A percentile compares a stretch with the other conserved stretches of the same genome.
Conservation (phyloP, 306 rosid species). For the Trifolium dubium region DNA sequence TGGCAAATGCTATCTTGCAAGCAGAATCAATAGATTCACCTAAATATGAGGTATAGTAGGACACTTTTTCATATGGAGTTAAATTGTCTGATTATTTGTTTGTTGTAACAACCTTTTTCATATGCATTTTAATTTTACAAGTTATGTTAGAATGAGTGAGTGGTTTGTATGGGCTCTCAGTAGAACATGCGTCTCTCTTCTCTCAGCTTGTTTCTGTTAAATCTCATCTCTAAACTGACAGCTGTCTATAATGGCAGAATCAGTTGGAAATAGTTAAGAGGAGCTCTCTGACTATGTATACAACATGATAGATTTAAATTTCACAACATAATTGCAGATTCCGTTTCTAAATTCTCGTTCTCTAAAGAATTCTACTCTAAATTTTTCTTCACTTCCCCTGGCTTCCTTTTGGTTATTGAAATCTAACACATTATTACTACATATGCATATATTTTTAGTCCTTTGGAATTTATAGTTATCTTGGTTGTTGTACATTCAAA, state of each 20-base stretch:
- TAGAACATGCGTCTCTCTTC: conserved; percentile 7
- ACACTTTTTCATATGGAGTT: conserved; percentile 35
- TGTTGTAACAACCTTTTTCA: not conserved
- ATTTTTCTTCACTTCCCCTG: too few relatives aligned
- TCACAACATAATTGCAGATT: not conserved
- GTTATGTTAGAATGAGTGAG: not conserved
- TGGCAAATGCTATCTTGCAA: conserved; percentile 61
- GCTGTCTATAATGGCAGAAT: conserved; percentile 3
- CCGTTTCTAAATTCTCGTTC: conserved; percentile 1
- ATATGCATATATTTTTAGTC: too few relatives aligned
- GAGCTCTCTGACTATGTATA: not conserved
- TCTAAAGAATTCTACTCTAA: not conserved
- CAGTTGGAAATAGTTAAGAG: conserved; percentile 6
- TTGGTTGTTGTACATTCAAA: too few relatives aligned
- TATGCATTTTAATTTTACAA: too few relatives aligned
- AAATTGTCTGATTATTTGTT: conserved; percentile 18
- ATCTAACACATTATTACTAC: too few relatives aligned
- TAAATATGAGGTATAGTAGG: conserved; percentile 61
- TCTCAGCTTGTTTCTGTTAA: conserved; percentile 7
- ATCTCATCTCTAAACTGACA: conserved; percentile 21
- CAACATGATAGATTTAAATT: not conserved
- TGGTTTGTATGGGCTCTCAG: conserved; percentile 9
- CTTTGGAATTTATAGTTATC: too few relatives aligned
- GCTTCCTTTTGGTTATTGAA: too few relatives aligned
- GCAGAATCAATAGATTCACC: conserved; percentile 58